Conservation (phyloP, 148 eudicot genomes). For the Beta vulgaris region DNA sequence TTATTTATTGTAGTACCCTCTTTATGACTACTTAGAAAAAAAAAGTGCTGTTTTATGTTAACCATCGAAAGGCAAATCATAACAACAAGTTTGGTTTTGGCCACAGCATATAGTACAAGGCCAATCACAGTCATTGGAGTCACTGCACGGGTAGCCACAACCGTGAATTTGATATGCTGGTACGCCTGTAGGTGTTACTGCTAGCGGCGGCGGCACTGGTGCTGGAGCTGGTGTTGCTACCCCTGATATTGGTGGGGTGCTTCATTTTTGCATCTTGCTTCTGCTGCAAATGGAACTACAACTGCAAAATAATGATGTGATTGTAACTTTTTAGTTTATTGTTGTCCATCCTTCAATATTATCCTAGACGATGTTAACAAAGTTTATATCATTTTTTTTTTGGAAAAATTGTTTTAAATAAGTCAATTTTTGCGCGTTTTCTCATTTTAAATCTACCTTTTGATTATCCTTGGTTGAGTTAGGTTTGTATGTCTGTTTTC, state of each 20-base stretch:
- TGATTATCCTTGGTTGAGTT: too few species aligned
- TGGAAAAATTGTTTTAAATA: too few species aligned
- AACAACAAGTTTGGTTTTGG: not conserved
- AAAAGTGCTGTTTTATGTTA: not conserved
- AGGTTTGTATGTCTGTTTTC: too few species aligned
- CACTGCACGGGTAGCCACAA: not conserved
- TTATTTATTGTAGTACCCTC: too few species aligned
- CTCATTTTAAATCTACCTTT: too few species aligned
- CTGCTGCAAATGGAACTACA: constrained; percentile 13
- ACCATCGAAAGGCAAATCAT: not conserved
- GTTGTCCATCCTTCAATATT: too few species aligned
- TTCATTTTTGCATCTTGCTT: constrained; percentile 11
- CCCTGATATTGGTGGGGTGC: not conserved
- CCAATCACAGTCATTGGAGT: constrained; percentile 1
- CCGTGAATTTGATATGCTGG: constrained; percentile 23
- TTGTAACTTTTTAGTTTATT: too few species aligned
- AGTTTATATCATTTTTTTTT: too few species aligned
- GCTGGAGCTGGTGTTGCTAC: not conserved
- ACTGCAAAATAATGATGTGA: too few species aligned
- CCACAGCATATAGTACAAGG: not conserved
- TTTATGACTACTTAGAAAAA: too few species aligned
- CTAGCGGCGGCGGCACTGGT: constrained; percentile 4
- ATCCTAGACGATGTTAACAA: too few species aligned
- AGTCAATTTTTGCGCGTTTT: too few species aligned
- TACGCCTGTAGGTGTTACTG: not conserved